Conservation (phyloP, 1,284 basidiomycete genomes). For the Porogramme epimiltina region DNA sequence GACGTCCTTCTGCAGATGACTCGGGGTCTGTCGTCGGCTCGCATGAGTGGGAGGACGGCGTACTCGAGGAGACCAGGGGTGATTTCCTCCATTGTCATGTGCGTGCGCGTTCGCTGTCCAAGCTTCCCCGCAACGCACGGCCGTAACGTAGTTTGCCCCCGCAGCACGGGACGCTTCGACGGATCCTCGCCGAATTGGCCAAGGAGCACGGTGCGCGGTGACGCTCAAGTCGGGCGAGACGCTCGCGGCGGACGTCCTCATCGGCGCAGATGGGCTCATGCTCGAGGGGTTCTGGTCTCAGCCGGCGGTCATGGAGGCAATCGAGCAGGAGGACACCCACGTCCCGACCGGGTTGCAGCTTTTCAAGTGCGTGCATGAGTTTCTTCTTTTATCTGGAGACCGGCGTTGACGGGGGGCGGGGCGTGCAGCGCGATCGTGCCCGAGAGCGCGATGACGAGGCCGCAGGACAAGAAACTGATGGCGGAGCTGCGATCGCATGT, state of each 20-base stretch:
- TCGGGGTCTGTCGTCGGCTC: conserved; percentile 22
- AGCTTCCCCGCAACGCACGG: no score
- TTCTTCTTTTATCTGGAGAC: neutral
- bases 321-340: conserved; percentile 10
- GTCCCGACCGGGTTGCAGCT: conserved; percentile 10
- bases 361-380: conserved; percentile 24
- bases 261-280: conserved; percentile 33
- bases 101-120: neutral
- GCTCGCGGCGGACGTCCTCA: conserved; percentile 30
- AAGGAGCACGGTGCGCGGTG: conserved; percentile 27
- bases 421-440: conserved; percentile 18
- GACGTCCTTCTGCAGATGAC: conserved; percentile 20
- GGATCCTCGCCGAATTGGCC: conserved; percentile 26
- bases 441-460: conserved; percentile 10
- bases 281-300: conserved; percentile 20
- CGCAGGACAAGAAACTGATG: conserved; percentile 17
- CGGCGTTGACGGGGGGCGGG: no score
- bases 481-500: conserved; percentile 10
- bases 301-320: conserved; percentile 20
- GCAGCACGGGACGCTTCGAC: conserved; percentile 29
- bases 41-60: conserved; percentile 28
- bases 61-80: conserved; percentile 30
- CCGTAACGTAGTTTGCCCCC: no score
- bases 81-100: conserved; percentile 24
- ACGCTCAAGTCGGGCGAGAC: conserved; percentile 29